Base-by-base conservation (phyloP, 179 eudicot species). In the Silene coronaria region DNA sequence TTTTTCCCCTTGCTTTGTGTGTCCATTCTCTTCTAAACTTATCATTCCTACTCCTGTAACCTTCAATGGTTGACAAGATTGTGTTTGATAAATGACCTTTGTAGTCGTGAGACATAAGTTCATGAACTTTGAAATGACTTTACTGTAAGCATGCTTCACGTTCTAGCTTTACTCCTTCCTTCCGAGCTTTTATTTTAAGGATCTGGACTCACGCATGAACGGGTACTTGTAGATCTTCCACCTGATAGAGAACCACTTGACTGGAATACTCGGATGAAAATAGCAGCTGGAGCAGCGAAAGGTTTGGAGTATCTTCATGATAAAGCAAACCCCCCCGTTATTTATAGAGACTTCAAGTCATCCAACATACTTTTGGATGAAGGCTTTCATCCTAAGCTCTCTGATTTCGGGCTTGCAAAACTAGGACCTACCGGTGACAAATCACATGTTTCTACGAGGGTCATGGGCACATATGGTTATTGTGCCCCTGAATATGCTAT, bases 191-290 rank as follows among this genome's bases (percentile, higher is more conserved):
- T n/a, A n/a, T n/a, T n/a, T n/a, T n/a, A n/a, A n/a, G n/a, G n/a
- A n/a, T n/a, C n/a, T n/a, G n/a, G n/a, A n/a, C 45, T 67, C 60
- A 51, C 75, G 32, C 26, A n/a, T 72, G 22, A 21, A 58, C 10
- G 46, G n/a, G 6, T 72, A 4, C 46, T 46, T 27, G 81, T 76
- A 88, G 91, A 88, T 82, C 87, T 86, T 73, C 91, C 89, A 22
- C 86, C 85, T 68, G 91, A 88, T 48, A 85, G 74, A 82, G 91
- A 88, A 74, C 84, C 91, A 45, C 78, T 88, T 53, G 91, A 88
- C 77, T 88, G 91, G 91, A 88, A 85, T 82, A 86, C 89, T 34
- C 78, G 91, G 81, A 88, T 88, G 89, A 88, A 82, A 79, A 88
- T 88, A 16, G 91, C 91, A 30, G 85, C 88, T 16, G 91, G 91